Conservation (phyloP, 441 rosid species). For the Gossypium laxum region DNA sequence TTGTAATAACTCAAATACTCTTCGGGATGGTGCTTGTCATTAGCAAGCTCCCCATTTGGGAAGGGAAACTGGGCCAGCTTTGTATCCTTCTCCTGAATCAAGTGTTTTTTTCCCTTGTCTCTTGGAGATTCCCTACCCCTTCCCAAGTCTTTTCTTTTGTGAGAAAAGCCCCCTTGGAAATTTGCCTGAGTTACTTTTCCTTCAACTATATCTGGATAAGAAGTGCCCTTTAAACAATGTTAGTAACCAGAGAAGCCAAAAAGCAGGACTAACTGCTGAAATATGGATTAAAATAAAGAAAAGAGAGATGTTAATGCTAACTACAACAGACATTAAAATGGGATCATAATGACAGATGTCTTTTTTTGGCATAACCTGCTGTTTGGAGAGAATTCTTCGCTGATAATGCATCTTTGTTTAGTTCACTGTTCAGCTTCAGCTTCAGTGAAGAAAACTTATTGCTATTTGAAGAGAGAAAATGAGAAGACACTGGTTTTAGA, state of each 20-base stretch:
- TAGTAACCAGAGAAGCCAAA: conserved; percentile 9
- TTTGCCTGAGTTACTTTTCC: conserved; percentile 24
- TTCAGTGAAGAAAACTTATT: conserved; percentile 35
- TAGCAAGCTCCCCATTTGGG: conserved; percentile 27
- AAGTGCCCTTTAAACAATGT: conserved; percentile 18
- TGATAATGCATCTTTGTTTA: conserved; percentile 26
- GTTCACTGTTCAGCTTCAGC: conserved; percentile 22
- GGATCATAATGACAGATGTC: conserved; percentile 7
- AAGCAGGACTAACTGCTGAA: neutral
- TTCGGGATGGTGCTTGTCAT: conserved; percentile 27
- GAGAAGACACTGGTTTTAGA: conserved; percentile 33
- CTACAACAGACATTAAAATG: conserved; percentile 1
- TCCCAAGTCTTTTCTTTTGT: conserved; percentile 23
- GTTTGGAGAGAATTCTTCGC: conserved; percentile 25
- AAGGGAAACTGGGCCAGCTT: conserved; percentile 25
- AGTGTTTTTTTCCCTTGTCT: conserved; percentile 27
- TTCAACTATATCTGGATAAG: conserved; percentile 33
- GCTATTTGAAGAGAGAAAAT: conserved; percentile 25
- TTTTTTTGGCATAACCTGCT: conserved; percentile 41
- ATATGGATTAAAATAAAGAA: conserved; percentile 3
- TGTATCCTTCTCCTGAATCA: conserved; percentile 25
- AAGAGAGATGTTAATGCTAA: neutral
- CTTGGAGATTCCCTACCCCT: conserved; percentile 28
- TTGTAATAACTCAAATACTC: conserved; percentile 37
- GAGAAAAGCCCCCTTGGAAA: conserved; percentile 28